phyloP scores from a whole-genome alignment of 1,139 yeast genomes.

The Pichia sp. region DNA sequence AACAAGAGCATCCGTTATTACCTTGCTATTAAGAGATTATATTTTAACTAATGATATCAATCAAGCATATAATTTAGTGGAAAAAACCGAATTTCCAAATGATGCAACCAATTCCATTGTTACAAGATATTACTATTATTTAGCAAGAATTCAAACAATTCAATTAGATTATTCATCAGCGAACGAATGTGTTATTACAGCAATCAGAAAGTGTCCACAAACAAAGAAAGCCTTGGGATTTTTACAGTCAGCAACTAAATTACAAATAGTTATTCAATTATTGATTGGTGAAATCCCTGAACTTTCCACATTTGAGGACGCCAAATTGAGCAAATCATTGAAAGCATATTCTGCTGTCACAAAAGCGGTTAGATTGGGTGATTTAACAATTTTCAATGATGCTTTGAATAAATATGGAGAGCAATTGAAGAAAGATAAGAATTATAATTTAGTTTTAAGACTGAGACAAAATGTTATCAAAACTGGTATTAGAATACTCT shows the following conservation, averaged over 20 bases:
- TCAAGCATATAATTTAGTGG: constrained; percentile 84
- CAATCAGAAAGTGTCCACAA: constrained; percentile 96
- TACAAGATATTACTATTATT: constrained; percentile 85
- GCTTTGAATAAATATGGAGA: constrained; percentile 61
- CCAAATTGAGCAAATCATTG: constrained; percentile 47
- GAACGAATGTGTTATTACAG: constrained; percentile 81
- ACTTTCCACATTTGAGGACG: constrained; percentile 66
- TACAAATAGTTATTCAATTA: constrained; percentile 81
- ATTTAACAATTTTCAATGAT: constrained; percentile 69
- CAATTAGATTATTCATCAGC: constrained; percentile 92
- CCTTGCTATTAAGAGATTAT: constrained; percentile 75
- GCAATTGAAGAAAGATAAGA: constrained; percentile 66
- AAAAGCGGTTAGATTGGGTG: constrained; percentile 89
- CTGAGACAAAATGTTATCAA: constrained; percentile 95
- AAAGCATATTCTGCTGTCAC: constrained; percentile 83
- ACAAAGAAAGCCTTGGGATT: constrained; percentile 81
- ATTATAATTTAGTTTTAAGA: constrained; percentile 77
- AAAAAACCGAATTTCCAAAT: constrained; percentile 82
- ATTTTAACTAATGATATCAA: constrained; percentile 71
- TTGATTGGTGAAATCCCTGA: constrained; percentile 99
- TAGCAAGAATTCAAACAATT: constrained; percentile 83
- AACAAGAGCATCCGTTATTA: constrained; percentile 81
- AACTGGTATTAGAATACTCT: constrained; percentile 92
- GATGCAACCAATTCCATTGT: constrained; percentile 81
- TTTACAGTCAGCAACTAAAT: constrained; percentile 81